These are phyloP conservation scores for Ambrosiella beaveri DNA, from an alignment of 2,329 filamentous ascomycete species.

Conservation along the genomic window DNA sequence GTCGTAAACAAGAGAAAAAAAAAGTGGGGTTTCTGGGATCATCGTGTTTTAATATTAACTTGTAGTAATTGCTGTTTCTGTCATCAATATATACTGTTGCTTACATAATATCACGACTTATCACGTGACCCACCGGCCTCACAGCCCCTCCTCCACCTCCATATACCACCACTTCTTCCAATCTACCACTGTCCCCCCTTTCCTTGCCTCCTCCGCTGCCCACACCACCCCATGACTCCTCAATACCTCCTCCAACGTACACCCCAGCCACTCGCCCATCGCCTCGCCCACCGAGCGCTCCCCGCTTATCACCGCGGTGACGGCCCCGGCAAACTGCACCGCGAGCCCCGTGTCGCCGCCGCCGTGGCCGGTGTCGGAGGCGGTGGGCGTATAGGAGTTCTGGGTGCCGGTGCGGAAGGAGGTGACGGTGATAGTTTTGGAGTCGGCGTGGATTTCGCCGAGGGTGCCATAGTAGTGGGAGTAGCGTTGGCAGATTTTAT, in stretches of 20 bases:
- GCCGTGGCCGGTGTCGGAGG: slow-evolving; percentile 23
- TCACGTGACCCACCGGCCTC: not conserved
- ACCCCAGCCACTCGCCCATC: slow-evolving; percentile 61
- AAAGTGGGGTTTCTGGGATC: not conserved
- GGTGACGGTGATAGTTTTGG: slow-evolving; percentile 33
- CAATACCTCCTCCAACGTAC: slow-evolving; percentile 72
- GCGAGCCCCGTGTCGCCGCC: slow-evolving; percentile 42
- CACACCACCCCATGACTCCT: slow-evolving; percentile 85
- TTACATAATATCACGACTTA: not conserved
- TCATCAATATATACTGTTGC: not conserved
- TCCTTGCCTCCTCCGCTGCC: slow-evolving; percentile 75
- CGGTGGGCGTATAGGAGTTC: slow-evolving; percentile 23
- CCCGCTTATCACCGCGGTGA: slow-evolving; percentile 59
- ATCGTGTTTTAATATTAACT: not conserved
- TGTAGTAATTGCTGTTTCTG: not conserved
- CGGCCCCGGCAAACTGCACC: slow-evolving; percentile 65
- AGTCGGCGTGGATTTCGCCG: slow-evolving; percentile 79
- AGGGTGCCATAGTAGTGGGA: slow-evolving; percentile 71
- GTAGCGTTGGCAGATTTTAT: slow-evolving; percentile 70
- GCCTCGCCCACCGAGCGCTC: slow-evolving; percentile 49
- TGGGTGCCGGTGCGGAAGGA: slow-evolving; percentile 32
- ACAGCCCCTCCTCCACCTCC: slow-evolving; percentile 17
- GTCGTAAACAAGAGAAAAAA: not conserved
- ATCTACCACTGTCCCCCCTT: slow-evolving; percentile 49
- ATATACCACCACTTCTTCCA: slow-evolving; percentile 61